These are phyloP conservation scores for Clonostachys rosea DNA, from an alignment of 2,329 filamentous ascomycete species.

Conservation along the genomic window DNA sequence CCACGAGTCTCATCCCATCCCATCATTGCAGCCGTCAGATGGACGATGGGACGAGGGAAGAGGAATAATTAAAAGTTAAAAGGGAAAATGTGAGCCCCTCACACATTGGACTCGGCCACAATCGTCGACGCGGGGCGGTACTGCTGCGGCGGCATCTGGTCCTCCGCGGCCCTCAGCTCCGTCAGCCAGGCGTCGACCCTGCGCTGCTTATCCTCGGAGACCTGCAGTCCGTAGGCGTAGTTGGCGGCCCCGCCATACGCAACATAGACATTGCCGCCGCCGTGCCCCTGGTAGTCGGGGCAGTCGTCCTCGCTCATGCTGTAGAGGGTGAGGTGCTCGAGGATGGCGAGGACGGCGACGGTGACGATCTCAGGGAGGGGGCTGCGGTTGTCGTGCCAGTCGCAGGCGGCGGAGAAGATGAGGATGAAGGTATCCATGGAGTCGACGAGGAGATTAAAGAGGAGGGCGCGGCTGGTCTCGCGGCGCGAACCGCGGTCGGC, in stretches of 20 bases:
- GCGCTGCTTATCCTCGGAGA: conserved; percentile 17
- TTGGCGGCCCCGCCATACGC: not conserved
- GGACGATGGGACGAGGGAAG: not conserved
- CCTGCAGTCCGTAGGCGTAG: conserved; percentile 4
- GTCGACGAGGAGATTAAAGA: conserved; percentile 21
- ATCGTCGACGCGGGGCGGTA: not conserved
- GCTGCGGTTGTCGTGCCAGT: conserved; percentile 15
- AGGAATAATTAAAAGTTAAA: not conserved
- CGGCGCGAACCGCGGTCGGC: conserved; percentile 12
- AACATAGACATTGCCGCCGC: too few species aligned
- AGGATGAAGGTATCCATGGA: conserved; percentile 24
- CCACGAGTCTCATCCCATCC: too few species aligned
- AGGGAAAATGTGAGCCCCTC: not conserved
- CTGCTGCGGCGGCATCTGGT: not conserved
- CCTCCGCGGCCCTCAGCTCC: conserved; percentile 12
- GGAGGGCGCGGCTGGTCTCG: conserved; percentile 20
- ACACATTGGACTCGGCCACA: not conserved
- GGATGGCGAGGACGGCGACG: conserved; percentile 19
- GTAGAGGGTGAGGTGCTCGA: conserved; percentile 24
- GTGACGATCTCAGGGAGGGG: conserved; percentile 18
- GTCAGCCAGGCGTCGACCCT: conserved; percentile 23
- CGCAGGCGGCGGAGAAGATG: conserved; percentile 24
- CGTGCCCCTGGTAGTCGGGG: not conserved
- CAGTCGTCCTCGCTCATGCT: conserved; percentile 20
- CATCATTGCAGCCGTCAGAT: not conserved